Base-by-base conservation (phyloP, 371 early-diverging fungal species). In the Funneliformis caledonium region DNA sequence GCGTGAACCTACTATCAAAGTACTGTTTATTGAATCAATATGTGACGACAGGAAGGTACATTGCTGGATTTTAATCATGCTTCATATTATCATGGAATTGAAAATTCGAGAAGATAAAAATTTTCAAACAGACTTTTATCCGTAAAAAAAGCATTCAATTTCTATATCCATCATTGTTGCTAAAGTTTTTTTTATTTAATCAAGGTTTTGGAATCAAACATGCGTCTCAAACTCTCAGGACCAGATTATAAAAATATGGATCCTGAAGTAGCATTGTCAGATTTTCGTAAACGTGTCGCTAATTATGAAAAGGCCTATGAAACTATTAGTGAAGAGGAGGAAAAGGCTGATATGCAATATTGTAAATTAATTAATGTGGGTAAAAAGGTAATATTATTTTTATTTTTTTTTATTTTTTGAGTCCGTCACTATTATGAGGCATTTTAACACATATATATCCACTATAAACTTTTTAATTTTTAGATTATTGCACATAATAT, bases 291-390 rank as follows among this genome's bases (percentile, higher is more conserved):
- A 7, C 88, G 97, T 59, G 93, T 95, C 69, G 86, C 82, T 26
- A 94, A 95, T 80, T 96, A 96, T 80, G 96, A 96, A 84, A 88
- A 86, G 52, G 93, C 92, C 11, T 96, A 96, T 84, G 89, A 96
- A 83, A 87, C 96, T 0, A 83, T 96, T 19, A 88, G 87, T 10
- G 93, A 94, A 14, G 91, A 90, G 81, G 95, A 95, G 82, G 96
- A 96, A 81, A 86, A 91, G 5, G 82, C 84, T 61, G 92, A 91
- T 70, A 87, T 94, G 42, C 92, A 93, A 69, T 95, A 91, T 83
- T 94, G 95, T 86, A 95, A 96, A 83, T 81, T 95, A 59, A 89
- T 94, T 80, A 93, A 95, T 82, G 95, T 95, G 0, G 96, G 96
- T 69, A 91, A 92, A 81, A 96, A 94, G 84, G 86, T n/a, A n/a